Evolutionary conservation across 192 early-diverging fungal genomes (phyloP), one percentile per base, ranked within the genome.

Genomic region (Gamsiella multidivaricata): DNA sequence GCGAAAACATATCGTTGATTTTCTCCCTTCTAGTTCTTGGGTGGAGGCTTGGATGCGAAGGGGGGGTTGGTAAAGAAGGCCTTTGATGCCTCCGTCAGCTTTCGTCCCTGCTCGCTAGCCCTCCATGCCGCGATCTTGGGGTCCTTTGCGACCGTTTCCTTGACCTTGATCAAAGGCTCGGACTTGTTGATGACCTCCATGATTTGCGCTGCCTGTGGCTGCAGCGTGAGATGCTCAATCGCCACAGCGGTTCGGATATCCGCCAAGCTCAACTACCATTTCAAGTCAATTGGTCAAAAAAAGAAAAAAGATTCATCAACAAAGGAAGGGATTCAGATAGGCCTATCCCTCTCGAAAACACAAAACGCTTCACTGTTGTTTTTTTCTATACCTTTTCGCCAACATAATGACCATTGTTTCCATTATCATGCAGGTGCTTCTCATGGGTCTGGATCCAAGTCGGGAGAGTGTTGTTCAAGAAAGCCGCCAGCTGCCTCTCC

Each of bases 41-140:
- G 51, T 10, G 51, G 15, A 53, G 52, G 15, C 20, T 55, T 41
- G 47, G 53, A 45, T 4, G 55, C 56, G 11, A 36, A 32, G 12
- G 71, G n/a, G n/a, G n/a, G 71, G 50, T 74, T 61, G 12, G 29
- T 22, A 45, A 49, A 66, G 57, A 74, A 74, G 0, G 50, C 50
- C 3, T 3, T 32, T 11, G 37, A 53, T 3, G 2, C 10, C n/a
- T 50, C 37, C 9, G 17, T 15, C 14, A 54, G 29, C 26, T 14
- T 39, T 31, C 42, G 25, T n/a, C 53, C 65, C 8, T 29, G 26
- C 20, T 46, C 42, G 28, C 29, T 28, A n/a, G 53, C 46, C 51
- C 71, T 49, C 71, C 71, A 74, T 8, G 28, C 31, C 12, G 58
- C 71, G 7, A 74, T 54, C 39, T 74, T 74, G 34, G 71, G 71